Conservation (phyloP, 2,329 filamentous ascomycete genomes). For the Cytospora schulzeri region DNA sequence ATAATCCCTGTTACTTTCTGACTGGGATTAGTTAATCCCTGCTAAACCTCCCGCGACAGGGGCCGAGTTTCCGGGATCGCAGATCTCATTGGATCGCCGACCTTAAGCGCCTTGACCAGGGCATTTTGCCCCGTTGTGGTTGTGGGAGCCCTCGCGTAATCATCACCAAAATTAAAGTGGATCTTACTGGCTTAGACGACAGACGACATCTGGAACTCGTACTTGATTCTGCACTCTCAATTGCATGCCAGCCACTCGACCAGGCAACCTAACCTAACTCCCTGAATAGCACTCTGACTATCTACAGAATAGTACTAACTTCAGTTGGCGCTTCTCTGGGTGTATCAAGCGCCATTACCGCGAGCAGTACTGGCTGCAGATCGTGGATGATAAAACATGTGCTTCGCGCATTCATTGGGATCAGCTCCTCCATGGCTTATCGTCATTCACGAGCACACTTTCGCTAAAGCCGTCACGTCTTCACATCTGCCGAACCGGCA, state of each 20-base stretch:
- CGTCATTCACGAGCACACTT: constrained; percentile 14
- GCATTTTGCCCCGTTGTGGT: neutral
- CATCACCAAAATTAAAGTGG: neutral
- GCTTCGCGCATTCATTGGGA: neutral
- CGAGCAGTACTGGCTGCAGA: neutral
- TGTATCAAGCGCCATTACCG: neutral
- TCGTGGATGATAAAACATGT: neutral
- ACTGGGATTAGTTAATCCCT: constrained; percentile 26
- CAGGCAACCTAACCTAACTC: neutral
- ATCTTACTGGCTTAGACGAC: neutral
- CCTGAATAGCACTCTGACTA: neutral
- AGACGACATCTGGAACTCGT: neutral
- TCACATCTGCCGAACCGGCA: constrained; percentile 10
- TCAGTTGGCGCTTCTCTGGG: neutral
- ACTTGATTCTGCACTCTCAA: too few species aligned
- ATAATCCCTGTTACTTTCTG: neutral
- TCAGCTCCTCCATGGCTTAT: constrained; percentile 3
- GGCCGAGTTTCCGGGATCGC: neutral
- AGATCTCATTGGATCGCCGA: constrained; percentile 24
- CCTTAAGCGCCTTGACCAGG: constrained; percentile 18
- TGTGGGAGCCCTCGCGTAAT: constrained; percentile 14
- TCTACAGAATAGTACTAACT: neutral
- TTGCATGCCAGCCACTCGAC: too few species aligned
- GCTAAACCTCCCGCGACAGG: constrained; percentile 16
- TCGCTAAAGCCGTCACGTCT: constrained; percentile 12